A percentile compares a stretch with the other conserved stretches of the same genome.
These are phyloP conservation scores for Neurospora sp. DNA, from an alignment of 2,329 filamentous ascomycete species.

Conservation along the genomic window DNA sequence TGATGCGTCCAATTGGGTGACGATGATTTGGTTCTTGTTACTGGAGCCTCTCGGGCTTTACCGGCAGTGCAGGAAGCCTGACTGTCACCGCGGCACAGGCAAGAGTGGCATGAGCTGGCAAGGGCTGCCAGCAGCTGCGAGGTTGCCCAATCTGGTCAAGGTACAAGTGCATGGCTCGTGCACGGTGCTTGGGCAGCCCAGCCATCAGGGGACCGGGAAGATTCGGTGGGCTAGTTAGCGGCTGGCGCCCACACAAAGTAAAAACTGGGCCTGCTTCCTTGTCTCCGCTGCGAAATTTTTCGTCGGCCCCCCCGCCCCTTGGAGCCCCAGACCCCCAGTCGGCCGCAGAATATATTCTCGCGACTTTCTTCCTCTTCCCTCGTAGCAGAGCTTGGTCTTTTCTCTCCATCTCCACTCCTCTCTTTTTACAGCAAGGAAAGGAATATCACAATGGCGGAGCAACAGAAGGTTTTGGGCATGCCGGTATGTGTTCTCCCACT, in stretches of 20 bases:
- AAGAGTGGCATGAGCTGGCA: conserved; percentile 3
- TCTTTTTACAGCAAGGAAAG: conserved; percentile 33
- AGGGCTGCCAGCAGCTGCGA: neutral
- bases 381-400: conserved; percentile 29
- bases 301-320: conserved; percentile 30
- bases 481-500: conserved; percentile 41
- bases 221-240: conserved; percentile 27
- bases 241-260: conserved; percentile 23
- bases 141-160: conserved; percentile 8
- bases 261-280: conserved; percentile 38
- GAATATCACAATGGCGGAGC: conserved; percentile 43
- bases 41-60: conserved; percentile 16
- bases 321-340: conserved; percentile 29
- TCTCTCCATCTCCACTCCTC: conserved; percentile 52
- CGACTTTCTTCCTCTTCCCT: conserved; percentile 22
- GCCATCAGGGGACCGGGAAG: conserved; percentile 32
- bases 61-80: conserved; percentile 16
- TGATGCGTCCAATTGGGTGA: neutral
- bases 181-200: conserved; percentile 16
- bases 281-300: conserved; percentile 37
- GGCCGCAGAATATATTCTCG: conserved; percentile 34
- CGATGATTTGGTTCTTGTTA: neutral
- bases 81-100: conserved; percentile 8
- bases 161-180: conserved; percentile 6
- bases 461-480: conserved; percentile 53